These are phyloP conservation scores for Epicoccum nigrum DNA, from an alignment of 2,329 filamentous ascomycete genomes.

Conservation along the genomic window DNA sequence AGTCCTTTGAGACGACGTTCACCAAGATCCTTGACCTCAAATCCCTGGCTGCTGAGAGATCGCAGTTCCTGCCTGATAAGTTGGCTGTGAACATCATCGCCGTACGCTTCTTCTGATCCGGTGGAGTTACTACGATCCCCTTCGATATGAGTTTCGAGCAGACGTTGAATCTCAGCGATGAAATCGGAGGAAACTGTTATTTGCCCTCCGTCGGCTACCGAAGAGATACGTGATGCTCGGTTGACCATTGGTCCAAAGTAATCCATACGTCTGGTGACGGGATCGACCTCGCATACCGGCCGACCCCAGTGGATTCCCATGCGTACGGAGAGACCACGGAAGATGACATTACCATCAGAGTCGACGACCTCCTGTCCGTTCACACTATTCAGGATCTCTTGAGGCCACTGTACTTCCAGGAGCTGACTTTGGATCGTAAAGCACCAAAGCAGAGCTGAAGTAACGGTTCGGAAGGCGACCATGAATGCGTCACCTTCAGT, in stretches of 20 bases:
- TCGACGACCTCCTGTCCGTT: conserved; percentile 84
- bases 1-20: conserved; percentile 95
- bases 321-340: conserved; percentile 89
- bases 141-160: conserved; percentile 87
- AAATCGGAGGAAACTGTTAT: conserved; percentile 97
- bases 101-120: conserved; percentile 74
- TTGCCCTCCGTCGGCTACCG: conserved; percentile 93
- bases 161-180: conserved; percentile 92
- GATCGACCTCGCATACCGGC: conserved; percentile 93
- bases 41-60: conserved; percentile 86
- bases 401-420: conserved; percentile 89
- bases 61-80: conserved; percentile 87
- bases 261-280: conserved; percentile 97
- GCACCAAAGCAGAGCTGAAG: conserved; percentile 91
- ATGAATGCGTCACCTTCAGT: conserved; percentile 99
- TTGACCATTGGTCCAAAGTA: conserved; percentile 99
- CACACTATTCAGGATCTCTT: conserved; percentile 85
- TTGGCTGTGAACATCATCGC: conserved; percentile 75
- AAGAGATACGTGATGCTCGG: conserved; percentile 90
- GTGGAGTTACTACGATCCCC: conserved; percentile 72
- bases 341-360: conserved; percentile 85
- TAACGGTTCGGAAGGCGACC: conserved; percentile 97
- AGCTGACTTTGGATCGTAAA: conserved; percentile 91
- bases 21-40: conserved; percentile 95
- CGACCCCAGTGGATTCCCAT: conserved; percentile 98